phyloP scores from a whole-genome alignment of 768 basidiomycete species.

The Tylopilus subfusipes region DNA sequence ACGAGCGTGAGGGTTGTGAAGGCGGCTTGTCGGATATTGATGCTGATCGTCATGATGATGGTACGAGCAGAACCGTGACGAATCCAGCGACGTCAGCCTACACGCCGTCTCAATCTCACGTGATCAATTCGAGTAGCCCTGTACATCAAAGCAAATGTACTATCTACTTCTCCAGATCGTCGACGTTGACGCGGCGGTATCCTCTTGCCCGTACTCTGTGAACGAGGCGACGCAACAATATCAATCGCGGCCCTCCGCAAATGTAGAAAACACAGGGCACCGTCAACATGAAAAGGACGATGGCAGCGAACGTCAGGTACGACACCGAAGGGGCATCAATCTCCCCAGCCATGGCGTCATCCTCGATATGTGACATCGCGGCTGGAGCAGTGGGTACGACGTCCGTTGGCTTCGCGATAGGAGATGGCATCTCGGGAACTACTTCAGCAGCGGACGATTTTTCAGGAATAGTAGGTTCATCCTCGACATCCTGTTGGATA shows the following conservation, averaged over 20 bases:
- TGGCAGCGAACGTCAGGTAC: constrained; percentile 19
- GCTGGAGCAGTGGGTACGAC: background rate
- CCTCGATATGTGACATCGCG: background rate
- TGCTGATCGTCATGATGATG: constrained; percentile 15
- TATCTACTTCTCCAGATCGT: constrained; percentile 48
- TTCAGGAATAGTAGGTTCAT: constrained; percentile 15
- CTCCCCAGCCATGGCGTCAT: constrained; percentile 4
- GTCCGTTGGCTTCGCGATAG: background rate
- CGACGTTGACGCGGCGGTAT: constrained; percentile 47
- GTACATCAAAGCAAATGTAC: too few species aligned
- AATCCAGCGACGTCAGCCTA: too few species aligned
- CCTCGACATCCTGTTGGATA: constrained; percentile 43
- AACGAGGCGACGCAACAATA: constrained; percentile 39
- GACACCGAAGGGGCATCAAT: background rate
- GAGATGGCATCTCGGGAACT: constrained; percentile 6
- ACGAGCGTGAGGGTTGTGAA: constrained; percentile 44
- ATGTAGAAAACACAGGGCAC: constrained; percentile 43
- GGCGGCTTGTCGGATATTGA: constrained; percentile 29
- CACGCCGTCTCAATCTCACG: background rate
- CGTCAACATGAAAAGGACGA: constrained; percentile 40
- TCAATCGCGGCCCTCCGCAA: constrained; percentile 40
- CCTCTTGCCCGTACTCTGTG: constrained; percentile 33
- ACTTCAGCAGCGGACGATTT: constrained; percentile 10
- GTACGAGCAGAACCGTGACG: background rate
- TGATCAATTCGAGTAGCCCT: background rate